Conservation (phyloP, 2,329 filamentous ascomycete genomes). For the Trichocomaceae sp. region DNA sequence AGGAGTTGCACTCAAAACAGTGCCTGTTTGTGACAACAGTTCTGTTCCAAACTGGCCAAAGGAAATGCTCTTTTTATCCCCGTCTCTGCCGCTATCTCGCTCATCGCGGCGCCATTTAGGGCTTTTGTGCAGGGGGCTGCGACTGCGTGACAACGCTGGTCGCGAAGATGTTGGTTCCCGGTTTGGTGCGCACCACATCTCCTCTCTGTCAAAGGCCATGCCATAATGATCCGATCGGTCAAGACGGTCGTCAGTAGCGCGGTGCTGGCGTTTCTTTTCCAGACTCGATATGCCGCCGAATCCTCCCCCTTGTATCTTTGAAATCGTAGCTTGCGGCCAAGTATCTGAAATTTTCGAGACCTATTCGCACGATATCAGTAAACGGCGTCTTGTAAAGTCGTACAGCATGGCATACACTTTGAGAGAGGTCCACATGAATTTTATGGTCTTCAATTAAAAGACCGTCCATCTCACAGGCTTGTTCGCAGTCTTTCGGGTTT, state of each 20-base stretch:
- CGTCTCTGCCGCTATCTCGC: slow-evolving; percentile 35
- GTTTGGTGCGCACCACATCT: slow-evolving; percentile 46
- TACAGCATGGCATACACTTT: slow-evolving; percentile 60
- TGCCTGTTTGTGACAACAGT: no score
- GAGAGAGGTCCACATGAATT: slow-evolving; percentile 97
- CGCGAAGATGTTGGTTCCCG: slow-evolving; percentile 14
- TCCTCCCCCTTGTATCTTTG: slow-evolving; percentile 69
- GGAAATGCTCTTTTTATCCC: slow-evolving; percentile 16
- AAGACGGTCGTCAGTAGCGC: slow-evolving; percentile 53
- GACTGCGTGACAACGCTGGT: slow-evolving; percentile 30
- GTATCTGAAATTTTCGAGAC: slow-evolving; percentile 74
- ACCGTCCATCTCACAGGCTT: slow-evolving; percentile 97
- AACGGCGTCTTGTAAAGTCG: slow-evolving; percentile 1
- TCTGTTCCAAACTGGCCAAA: no score
- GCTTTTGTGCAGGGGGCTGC: slow-evolving; percentile 30
- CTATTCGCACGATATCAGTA: slow-evolving; percentile 25
- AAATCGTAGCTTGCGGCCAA: slow-evolving; percentile 81
- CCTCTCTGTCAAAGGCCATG: slow-evolving; percentile 74
- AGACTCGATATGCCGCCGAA: slow-evolving; percentile 86
- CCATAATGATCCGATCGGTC: slow-evolving; percentile 53
- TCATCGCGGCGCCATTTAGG: slow-evolving; percentile 31
- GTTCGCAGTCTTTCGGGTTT: slow-evolving; percentile 85
- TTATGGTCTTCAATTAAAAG: slow-evolving; percentile 94
- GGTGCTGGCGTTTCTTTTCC: slow-evolving; percentile 86
- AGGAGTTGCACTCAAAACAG: no score